Evolutionary conservation across 2,329 filamentous ascomycete genomes (phyloP), one percentile per base, ranked within the genome.

Genomic region (Arthrobotrys entomopaga): DNA sequence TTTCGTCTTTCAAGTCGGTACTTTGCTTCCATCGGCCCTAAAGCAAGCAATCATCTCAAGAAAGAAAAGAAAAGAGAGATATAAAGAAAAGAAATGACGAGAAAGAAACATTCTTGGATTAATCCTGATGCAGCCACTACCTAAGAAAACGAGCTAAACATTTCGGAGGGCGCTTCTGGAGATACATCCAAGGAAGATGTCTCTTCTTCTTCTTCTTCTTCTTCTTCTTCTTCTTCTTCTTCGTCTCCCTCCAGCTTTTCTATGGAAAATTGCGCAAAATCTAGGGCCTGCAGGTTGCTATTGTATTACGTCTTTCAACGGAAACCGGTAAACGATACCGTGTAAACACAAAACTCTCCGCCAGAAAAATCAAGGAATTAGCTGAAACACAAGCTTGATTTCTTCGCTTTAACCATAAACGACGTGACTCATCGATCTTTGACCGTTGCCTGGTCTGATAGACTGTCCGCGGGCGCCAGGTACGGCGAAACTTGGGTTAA

Each of bases 351-450:
- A 34, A 10, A 5, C 19, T 50, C 42, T 2, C 24, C 8, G 29
- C n/a, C 15, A 20, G 24, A 15, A 52, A 54, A 53, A 26, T 19
- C n/a, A 13, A 15, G 7, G 43, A 20, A 38, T 7, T 13, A 40
- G 15, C 46, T 15, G 19, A 15, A 61, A 42, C 29, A 20, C 7
- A 34, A 40, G 5, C 19, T 2, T 46, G 15, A 40, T 6, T 34
- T 26, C 19, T 26, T 29, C 34, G n/a, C 13, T 10, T 20, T 72
- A 72, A 15, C 67, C 67, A 16, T 72, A 72, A 43, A 72, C 67
- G 48, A 71, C 66, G 43, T 72, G 59, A 10, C 67, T 64, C 60
- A 72, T 72, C 10, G 67, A 72, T 40, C 67, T 52, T 56, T 65
- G 67, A 40, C 67, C 60, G 40, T 52, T 71, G 59, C 60, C 40